Base-by-base conservation (phyloP, 2,329 filamentous ascomycete species). In the Fusarium penzigii region DNA sequence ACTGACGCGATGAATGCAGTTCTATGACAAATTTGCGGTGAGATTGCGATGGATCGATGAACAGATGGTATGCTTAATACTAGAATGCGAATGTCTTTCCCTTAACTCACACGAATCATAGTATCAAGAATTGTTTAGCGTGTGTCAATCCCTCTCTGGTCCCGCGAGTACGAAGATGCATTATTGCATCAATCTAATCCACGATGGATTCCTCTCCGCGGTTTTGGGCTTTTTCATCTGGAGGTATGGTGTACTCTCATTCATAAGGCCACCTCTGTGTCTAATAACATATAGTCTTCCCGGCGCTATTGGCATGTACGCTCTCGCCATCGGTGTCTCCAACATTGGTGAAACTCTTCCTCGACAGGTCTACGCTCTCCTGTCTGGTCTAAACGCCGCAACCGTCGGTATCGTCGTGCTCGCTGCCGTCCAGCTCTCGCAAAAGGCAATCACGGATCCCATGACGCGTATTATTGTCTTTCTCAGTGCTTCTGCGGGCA, bases 331-430 rank as follows among this genome's bases (percentile, higher is more conserved):
- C 1, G 87, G 87, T 2, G 79, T 91, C 2, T 78, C 82, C 34
- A 79, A 73, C 34, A 82, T 91, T 25, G 73, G 74, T 3, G 77
- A 83, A 2, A 75, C 75, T 0, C 76, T 91, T 0, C 88, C 87
- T 0, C 65, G 71, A 0, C 77, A 82, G 0, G 87, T 83, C 0
- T 91, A 90, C 61, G 86, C 87, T 0, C 74, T 91, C 0, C 75
- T 92, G 0, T 89, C 85, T 0, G 88, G 88, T 0, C 75, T 92
- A 6, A 91, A 91, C 62, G 81, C 87, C 0, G 82, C 86, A 0
- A 89, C 86, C 0, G 88, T 91, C 0, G 88, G 88, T 0, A 82
- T 91, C 29, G 84, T 91, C 49, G 84, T 86, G 0, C 72, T 90
- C 0, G 87, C 88, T 1, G 88, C 86, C 1, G 83, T 89, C 0